Base-by-base conservation (phyloP, 148 eudicot genomes). In the Fagopyrum tataricum region DNA sequence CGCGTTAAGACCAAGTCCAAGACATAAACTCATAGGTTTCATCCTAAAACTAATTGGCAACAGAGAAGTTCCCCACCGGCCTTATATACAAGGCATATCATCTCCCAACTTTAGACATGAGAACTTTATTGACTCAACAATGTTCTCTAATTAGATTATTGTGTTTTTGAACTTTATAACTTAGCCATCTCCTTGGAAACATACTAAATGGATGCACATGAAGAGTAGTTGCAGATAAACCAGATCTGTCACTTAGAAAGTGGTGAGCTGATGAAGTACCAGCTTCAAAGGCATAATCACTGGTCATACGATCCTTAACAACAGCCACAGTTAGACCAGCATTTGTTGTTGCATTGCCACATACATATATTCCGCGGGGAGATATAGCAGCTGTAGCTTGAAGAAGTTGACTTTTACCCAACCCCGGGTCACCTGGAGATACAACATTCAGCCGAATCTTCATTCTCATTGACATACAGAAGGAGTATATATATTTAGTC, bases 241-340 rank as follows among this genome's bases (percentile, higher is more conserved):
- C 76, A 72, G 39, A 37, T 31, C 8, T 12, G 15, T 73, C 26
- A 68, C 53, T 31, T 39, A 52, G 61, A 74, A 52, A 76, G 52
- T 72, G 56, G 67, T 20, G 23, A 8, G 75, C 18, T 76, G 77
- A 70, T 59, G 24, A 44, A 69, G 41, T 84, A 94, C 98, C 98
- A 83, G 98, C 98, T 80, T 95, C 98, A 86, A 95, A 95, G 74
- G 89, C 98, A 77, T 90, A 95, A 84, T 90, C 98, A 77, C 86
- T 86, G 49, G 98, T 90, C 93, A 90, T 88, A 15, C 90, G 83
- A 81, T 95, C 98, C 89, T 90, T 95, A 51, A 95, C 97, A 77
- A 95, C 98, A 53, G 98, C 97, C 74, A 95, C 98, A 59, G 98
- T 95, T 71, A 95, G 96, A 48, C 98, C 98, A 77, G 97, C 98